Conservation (phyloP, 345 rosid genomes). For the Pseudoturritis turrita region DNA sequence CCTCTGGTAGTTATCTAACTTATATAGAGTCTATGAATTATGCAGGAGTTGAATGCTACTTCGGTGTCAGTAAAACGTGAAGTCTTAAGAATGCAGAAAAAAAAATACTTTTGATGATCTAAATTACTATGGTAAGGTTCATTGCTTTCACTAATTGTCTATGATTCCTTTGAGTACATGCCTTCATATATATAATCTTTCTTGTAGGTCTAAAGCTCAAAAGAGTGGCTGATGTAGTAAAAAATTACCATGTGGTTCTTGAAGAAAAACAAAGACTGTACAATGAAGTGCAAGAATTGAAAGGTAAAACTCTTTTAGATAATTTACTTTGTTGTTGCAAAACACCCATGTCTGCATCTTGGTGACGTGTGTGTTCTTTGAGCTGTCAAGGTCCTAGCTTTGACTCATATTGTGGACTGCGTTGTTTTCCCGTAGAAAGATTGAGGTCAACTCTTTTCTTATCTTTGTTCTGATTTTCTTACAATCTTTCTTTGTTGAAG, state of each 20-base stretch:
- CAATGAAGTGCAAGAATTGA: slow-evolving; percentile 93
- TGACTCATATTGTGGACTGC: too few relatives aligned
- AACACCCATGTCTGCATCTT: too few relatives aligned
- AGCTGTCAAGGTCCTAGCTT: too few relatives aligned
- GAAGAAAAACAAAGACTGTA: slow-evolving; percentile 82
- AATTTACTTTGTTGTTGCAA: slow-evolving; percentile 3
- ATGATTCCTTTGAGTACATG: slow-evolving; percentile 9
- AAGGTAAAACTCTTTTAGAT: slow-evolving; percentile 50
- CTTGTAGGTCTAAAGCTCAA: slow-evolving; percentile 66
- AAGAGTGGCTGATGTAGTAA: slow-evolving; percentile 77
- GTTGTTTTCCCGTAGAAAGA: too few relatives aligned
- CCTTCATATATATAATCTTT: not conserved
- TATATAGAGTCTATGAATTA: slow-evolving; percentile 10
- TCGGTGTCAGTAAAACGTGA: slow-evolving; percentile 63
- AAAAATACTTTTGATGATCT: slow-evolving; percentile 57
- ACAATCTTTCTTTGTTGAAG: too few relatives aligned
- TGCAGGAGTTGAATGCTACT: slow-evolving; percentile 64
- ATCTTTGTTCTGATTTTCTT: too few relatives aligned
- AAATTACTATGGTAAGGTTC: slow-evolving; percentile 54
- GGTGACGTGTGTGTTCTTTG: too few relatives aligned
- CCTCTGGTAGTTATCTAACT: not conserved
- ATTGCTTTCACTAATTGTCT: not conserved
- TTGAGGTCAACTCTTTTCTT: too few relatives aligned
- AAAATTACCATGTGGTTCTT: slow-evolving; percentile 71
- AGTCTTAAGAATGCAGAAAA: slow-evolving; percentile 54